Conservation (phyloP, 495 filamentous ascomycete genomes). For the Penicillium angulare region DNA sequence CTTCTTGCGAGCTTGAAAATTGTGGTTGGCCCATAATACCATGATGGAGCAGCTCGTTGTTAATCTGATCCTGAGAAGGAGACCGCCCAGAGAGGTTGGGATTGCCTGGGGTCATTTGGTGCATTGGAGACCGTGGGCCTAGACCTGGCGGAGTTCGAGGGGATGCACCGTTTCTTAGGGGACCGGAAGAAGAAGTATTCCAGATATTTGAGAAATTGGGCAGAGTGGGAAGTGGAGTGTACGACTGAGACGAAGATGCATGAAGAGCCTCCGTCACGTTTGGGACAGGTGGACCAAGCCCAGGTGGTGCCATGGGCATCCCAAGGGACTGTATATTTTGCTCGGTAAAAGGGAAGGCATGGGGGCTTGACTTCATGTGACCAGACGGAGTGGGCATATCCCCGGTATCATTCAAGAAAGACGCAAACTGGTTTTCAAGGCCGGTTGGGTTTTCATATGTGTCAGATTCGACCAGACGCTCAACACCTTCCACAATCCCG, state of each 20-base stretch:
- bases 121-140: conserved; percentile 23
- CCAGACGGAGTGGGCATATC: conserved; percentile 31
- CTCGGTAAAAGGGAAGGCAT: conserved; percentile 24
- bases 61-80: conserved; percentile 26
- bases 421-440: conserved; percentile 22
- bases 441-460: conserved; percentile 44
- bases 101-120: conserved; percentile 14
- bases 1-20: conserved; percentile 21
- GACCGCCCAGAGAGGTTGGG: conserved; percentile 18
- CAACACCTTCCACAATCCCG: conserved; percentile 60
- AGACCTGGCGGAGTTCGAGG: conserved; percentile 37
- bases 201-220: conserved; percentile 47
- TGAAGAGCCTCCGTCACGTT: conserved; percentile 23
- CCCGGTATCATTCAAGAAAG: conserved; percentile 17
- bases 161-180: conserved; percentile 30
- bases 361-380: conserved; percentile 21
- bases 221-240: conserved; percentile 33
- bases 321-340: conserved; percentile 20
- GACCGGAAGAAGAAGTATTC: conserved; percentile 39
- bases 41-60: conserved; percentile 32
- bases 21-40: conserved; percentile 29
- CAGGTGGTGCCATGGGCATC: conserved; percentile 38
- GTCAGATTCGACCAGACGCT: conserved; percentile 59
- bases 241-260: conserved; percentile 32
- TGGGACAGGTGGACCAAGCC: conserved; percentile 31